Evolutionary conservation across 1,284 basidiomycete species (phyloP), one percentile per base, ranked within the genome.

Genomic region (Leccinum angustisporum): DNA sequence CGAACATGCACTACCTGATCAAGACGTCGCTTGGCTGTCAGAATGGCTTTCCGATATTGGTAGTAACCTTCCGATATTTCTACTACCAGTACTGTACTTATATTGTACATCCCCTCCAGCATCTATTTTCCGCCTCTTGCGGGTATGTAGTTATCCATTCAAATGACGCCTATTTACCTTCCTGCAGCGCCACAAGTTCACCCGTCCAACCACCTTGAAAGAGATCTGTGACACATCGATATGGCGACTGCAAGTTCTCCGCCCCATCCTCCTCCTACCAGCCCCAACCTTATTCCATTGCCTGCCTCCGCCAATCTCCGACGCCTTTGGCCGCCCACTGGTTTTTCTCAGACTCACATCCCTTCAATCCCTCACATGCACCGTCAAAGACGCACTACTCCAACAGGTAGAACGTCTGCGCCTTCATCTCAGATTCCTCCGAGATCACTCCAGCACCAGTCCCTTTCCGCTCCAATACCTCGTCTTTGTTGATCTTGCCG

Each of bases 401-500:
- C 77, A 79, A 62, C 79, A 79, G 56, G 78, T 84, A 66, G 88
- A 90, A 67, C 75, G 73, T 48, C 78, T 88, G 25, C 80, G 87
- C 65, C 63, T 80, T 55, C 81, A 86, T 69, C 76, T 75, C 38
- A 68, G 61, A 54, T 63, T 56, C 18, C 57, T 90, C 48, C 76
- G 76, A 62, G 68, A 70, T 48, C 68, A 84, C 48, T 81, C 81
- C 68, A 21, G 4, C 61, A 65, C 65, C 50, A 69, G 74, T 11
- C 72, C 74, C 16, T 54, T 62, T 43, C 77, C 83, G 21, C 76
- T 92, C 52, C 91, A 92, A 72, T 91, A 86, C 74, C 79, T 88
- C 46, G 77, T 86, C 46, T 70, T 93, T 46, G 75, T 92, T n/a
- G 91, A 93, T 75, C 77, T 92, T 60, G 77, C 81, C 50, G 79